phyloP scores from a whole-genome alignment of 2,329 filamentous ascomycete species.

The Aspergillus nomiae region DNA sequence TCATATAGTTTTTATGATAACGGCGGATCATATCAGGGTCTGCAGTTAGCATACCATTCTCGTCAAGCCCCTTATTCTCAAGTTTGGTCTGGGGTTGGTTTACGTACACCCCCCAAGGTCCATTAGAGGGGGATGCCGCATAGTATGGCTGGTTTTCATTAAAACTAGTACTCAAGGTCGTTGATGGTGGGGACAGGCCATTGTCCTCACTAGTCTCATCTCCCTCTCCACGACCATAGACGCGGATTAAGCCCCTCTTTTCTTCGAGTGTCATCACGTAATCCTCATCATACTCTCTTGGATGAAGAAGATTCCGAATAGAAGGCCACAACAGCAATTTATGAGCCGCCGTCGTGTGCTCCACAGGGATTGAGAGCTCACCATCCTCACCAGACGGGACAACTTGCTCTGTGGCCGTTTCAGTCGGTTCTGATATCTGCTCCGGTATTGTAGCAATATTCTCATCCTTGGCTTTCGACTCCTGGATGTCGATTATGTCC shows the following conservation, averaged over 20 bases:
- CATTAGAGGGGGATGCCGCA: constrained; percentile 43
- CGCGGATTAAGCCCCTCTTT: constrained; percentile 69
- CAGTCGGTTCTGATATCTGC: constrained; percentile 9
- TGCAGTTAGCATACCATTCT: constrained; percentile 55
- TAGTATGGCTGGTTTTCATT: constrained; percentile 33
- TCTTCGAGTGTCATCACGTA: constrained; percentile 79
- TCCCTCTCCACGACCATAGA: constrained; percentile 80
- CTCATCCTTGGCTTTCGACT: constrained; percentile 19
- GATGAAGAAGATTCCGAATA: constrained; percentile 64
- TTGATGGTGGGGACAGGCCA: constrained; percentile 37
- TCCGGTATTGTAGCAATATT: constrained; percentile 1
- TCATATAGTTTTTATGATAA: constrained; percentile 58
- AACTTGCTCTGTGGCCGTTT: constrained; percentile 11
- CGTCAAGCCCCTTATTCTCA: constrained; percentile 53
- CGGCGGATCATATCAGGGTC: constrained; percentile 53
- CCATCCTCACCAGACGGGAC: constrained; percentile 43
- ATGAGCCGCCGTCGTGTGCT: constrained; percentile 89
- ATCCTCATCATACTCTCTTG: constrained; percentile 60
- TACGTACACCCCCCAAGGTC: constrained; percentile 53
- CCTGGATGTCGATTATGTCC: constrained; percentile 16
- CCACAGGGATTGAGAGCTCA: constrained; percentile 72
- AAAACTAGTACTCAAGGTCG: constrained; percentile 23
- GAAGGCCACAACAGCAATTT: constrained; percentile 73
- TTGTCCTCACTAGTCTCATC: constrained; percentile 58
- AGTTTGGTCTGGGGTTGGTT: constrained; percentile 28